Evolutionary conservation across 306 rosid genomes (phyloP).

Genomic region (Prosopis cineraria): DNA sequence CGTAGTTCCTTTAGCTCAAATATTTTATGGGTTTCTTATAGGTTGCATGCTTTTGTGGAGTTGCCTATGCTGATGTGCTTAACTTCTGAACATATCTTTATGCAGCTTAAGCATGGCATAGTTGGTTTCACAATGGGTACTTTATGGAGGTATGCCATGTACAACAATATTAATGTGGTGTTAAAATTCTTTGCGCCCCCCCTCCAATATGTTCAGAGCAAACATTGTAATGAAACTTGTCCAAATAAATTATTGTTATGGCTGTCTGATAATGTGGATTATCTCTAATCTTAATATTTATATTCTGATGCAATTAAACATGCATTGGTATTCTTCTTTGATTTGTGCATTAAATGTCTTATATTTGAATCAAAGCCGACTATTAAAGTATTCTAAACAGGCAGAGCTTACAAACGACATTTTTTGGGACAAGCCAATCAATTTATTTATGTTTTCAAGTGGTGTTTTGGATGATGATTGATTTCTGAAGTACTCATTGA

Average conservation of each 20-base stretch:
- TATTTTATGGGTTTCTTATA: constrained; percentile 2
- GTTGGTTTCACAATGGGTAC: constrained; percentile 87
- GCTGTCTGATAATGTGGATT: constrained; percentile 3
- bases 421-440: constrained; percentile 17
- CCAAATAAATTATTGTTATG: constrained; percentile 6
- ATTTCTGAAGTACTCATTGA: constrained; percentile 12
- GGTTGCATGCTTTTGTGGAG: constrained; percentile 10
- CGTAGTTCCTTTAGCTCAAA: constrained; percentile 2
- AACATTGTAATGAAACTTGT: constrained; percentile 11
- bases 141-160: constrained; percentile 82
- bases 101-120: constrained; percentile 96
- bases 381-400: background rate
- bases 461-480: constrained; percentile 15
- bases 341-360: constrained; percentile 7
- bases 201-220: background rate
- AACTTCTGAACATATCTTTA: constrained; percentile 43
- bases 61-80: constrained; percentile 29
- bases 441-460: constrained; percentile 1
- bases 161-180: constrained; percentile 17
- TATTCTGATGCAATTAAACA: constrained; percentile 1
- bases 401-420: constrained; percentile 3
- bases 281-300: background rate
- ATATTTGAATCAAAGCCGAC: constrained; percentile 9
- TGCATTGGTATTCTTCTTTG: constrained; percentile 2
- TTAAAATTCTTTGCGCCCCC: constrained; percentile 10